Conservation (phyloP, 1,284 basidiomycete genomes). For the Pascua guehoae region DNA sequence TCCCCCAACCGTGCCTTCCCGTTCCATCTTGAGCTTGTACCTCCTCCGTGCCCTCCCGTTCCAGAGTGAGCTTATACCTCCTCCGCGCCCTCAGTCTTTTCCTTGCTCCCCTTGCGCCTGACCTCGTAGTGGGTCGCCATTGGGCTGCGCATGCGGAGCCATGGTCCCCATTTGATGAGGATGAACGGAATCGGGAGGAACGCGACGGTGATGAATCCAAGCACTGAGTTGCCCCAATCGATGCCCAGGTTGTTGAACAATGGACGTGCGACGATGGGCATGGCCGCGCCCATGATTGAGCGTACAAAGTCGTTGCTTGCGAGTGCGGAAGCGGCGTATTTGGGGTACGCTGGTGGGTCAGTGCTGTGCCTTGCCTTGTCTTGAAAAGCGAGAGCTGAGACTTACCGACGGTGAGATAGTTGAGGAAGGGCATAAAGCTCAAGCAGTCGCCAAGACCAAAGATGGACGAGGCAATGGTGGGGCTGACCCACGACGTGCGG, state of each 20-base stretch:
- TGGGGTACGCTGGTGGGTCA: slow-evolving; percentile 53
- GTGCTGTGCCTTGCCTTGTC: no score
- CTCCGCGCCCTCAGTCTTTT: not conserved
- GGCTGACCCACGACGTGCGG: slow-evolving; percentile 41
- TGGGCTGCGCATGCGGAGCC: slow-evolving; percentile 43
- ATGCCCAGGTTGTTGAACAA: slow-evolving; percentile 48
- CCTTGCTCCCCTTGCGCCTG: not conserved
- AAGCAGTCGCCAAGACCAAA: slow-evolving; percentile 35
- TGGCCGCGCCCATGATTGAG: slow-evolving; percentile 45
- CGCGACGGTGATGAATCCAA: slow-evolving; percentile 37
- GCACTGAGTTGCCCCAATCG: slow-evolving; percentile 44
- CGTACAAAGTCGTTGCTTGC: slow-evolving; percentile 50
- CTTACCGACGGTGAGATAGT: slow-evolving; percentile 58
- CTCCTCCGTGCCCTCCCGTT: no score
- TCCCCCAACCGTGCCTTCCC: no score
- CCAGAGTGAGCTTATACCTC: no score
- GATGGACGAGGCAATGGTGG: slow-evolving; percentile 36
- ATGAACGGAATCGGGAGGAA: slow-evolving; percentile 38
- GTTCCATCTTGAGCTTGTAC: no score
- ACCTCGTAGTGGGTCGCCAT: slow-evolving; percentile 4
- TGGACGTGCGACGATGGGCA: slow-evolving; percentile 41
- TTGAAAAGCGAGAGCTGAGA: no score
- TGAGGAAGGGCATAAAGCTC: slow-evolving; percentile 34
- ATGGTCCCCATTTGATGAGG: slow-evolving; percentile 50
- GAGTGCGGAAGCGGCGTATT: slow-evolving; percentile 53